phyloP scores from a whole-genome alignment of 768 basidiomycete genomes.

The Infundibulicybe gibba region DNA sequence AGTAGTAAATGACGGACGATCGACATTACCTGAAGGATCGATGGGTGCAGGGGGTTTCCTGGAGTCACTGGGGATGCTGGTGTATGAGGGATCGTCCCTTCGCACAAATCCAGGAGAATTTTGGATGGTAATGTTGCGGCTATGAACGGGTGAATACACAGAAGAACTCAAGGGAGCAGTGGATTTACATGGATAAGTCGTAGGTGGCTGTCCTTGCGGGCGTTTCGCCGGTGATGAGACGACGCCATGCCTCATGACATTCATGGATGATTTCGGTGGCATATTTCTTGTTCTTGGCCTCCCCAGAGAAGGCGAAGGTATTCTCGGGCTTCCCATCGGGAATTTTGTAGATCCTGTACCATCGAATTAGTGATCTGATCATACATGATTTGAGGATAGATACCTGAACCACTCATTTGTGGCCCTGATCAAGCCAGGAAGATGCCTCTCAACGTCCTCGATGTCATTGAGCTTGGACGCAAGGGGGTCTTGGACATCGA shows the following conservation, averaged over 20 bases:
- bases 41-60: slow-evolving; percentile 84
- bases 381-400: slow-evolving; percentile 6
- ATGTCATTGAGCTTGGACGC: slow-evolving; percentile 97
- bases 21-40: slow-evolving; percentile 74
- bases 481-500: slow-evolving; percentile 93
- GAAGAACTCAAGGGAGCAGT: not conserved
- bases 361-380: slow-evolving; percentile 1
- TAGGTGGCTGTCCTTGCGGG: slow-evolving; percentile 68
- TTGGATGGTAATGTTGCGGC: slow-evolving; percentile 75
- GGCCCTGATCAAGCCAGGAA: slow-evolving; percentile 93
- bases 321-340: slow-evolving; percentile 97
- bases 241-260: slow-evolving; percentile 98
- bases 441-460: slow-evolving; percentile 97
- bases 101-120: slow-evolving; percentile 70
- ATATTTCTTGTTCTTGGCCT: slow-evolving; percentile 99
- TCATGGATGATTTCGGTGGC: slow-evolving; percentile 99
- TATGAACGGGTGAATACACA: slow-evolving; percentile 24
- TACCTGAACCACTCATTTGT: slow-evolving; percentile 99
- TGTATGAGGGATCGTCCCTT: slow-evolving; percentile 61
- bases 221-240: slow-evolving; percentile 77
- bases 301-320: slow-evolving; percentile 98
- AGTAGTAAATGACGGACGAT: slow-evolving; percentile 1
- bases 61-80: slow-evolving; percentile 70
- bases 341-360: slow-evolving; percentile 86
- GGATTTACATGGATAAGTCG: slow-evolving; percentile 83